These are phyloP conservation scores for Neurospora sp. DNA, from an alignment of 495 filamentous ascomycete species.

Conservation along the genomic window DNA sequence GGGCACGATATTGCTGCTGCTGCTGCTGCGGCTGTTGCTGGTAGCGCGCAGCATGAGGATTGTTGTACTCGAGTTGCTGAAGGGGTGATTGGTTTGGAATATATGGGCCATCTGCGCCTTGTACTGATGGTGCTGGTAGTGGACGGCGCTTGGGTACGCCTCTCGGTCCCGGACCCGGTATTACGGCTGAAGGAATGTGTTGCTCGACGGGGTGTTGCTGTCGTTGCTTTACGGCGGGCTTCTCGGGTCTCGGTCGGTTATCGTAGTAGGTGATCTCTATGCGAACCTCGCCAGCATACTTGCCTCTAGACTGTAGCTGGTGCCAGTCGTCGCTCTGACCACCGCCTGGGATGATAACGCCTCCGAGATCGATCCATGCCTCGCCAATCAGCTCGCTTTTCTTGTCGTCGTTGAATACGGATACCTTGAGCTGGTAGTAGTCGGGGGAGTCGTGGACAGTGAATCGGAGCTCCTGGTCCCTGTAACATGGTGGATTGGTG, in stretches of 20 bases:
- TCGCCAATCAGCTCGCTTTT: constrained; percentile 94
- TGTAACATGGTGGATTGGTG: constrained; percentile 22
- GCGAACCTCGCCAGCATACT: constrained; percentile 89
- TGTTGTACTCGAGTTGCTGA: constrained; percentile 35
- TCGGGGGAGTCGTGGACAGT: constrained; percentile 93
- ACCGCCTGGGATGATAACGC: constrained; percentile 73
- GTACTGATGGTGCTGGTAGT: constrained; percentile 44
- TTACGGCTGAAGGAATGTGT: neutral
- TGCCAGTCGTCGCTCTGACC: constrained; percentile 94
- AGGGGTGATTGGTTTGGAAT: constrained; percentile 31
- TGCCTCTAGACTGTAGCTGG: constrained; percentile 69
- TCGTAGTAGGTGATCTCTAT: constrained; percentile 98
- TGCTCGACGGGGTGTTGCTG: neutral
- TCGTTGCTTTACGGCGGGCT: constrained; percentile 42
- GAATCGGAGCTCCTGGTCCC: constrained; percentile 96
- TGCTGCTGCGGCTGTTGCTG: constrained; percentile 24
- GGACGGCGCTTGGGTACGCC: constrained; percentile 58
- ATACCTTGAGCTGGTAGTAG: constrained; percentile 88
- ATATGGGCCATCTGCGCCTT: constrained; percentile 10
- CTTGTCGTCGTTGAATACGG: constrained; percentile 96
- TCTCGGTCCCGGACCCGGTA: constrained; percentile 32
- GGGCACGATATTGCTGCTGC: constrained; percentile 16
- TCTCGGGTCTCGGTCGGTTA: constrained; percentile 66
- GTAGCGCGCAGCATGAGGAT: constrained; percentile 23
- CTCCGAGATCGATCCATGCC: constrained; percentile 71